Evolutionary conservation across 768 basidiomycete genomes (phyloP), one percentile per base, ranked within the genome.

Genomic region (Lactifluus subvellereus): DNA sequence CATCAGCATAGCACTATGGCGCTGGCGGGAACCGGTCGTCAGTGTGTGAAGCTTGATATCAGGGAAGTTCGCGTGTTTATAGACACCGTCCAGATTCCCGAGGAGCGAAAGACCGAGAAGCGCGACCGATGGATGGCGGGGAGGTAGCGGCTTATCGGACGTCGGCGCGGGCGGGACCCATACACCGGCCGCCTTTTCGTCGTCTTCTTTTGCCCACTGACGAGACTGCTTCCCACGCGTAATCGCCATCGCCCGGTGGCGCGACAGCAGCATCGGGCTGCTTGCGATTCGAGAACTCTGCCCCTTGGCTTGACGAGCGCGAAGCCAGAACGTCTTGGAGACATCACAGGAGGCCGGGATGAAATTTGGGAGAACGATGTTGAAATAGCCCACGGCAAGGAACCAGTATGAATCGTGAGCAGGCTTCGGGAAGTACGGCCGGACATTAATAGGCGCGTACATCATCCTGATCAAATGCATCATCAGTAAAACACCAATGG

Each of bases 1-100:
- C n/a, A 94, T 73, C 43, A 94, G 77, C 83, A 92, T 86, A 2
- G 84, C 89, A 10, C 89, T 84, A 0, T 81, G 71, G 3, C 90
- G 82, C 70, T 93, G 91, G n/a, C 91, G 80, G 7, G 88, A 90
- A 3, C 90, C 91, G 1, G 91, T 92, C 32, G 88, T 93, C 38
- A 94, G 77, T 4, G 85, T 86, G 66, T 89, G 84, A 20, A 93
- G 76, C 71, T 80, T 72, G 63, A 91, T 74, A 1, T 62, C 65
- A 4, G 81, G 79, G 74, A 82, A 91, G 1, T 73, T 66, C 10
- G 77, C 74, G 70, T 91, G 89, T 66, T 85, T 83, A 76, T 92
- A 94, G 35, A 86, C 88, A 3, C 83, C 87, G 71, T 93, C 90
- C 57, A 93, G 76, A 70, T 91, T 93, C 2, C 91, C 91, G n/a